Base-by-base conservation (phyloP, 345 rosid genomes). In the Eucalyptus erythrocorys region DNA sequence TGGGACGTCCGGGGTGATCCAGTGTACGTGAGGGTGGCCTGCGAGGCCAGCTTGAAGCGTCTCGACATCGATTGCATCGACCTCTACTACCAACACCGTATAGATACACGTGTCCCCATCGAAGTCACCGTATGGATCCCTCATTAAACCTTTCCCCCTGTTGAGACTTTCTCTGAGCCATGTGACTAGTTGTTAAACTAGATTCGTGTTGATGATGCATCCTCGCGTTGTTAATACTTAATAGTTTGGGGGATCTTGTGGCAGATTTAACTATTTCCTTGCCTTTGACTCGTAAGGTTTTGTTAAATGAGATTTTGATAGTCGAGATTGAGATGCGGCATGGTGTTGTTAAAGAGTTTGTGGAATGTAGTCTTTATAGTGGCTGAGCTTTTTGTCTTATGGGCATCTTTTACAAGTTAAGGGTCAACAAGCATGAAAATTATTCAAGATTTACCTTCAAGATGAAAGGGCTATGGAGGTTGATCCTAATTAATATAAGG, bases 81-180 rank as follows among this genome's bases (percentile, higher is more conserved):
- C 90, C 97, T 95, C 82, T 95, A 93, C 89, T 94, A 95, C 88
- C 96, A 94, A 88, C 96, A 95, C 87, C 90, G 95, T 10, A 89
- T 94, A 30, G 96, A 95, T 79, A 94, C 92, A 49, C 88, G 71
- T 12, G 71, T 94, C 13, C 97, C 96, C 5, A 93, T 94, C 16
- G 95, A 95, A 93, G 16, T 93, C 91, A 95, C 95, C 89, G 96
- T 95, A 91, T 30, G 88, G 34, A 57, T 13, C 42, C 81, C 68
- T 47, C 30, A 21, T 30, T 42, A 64, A n/a, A 64, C 27, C 17
- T n/a, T 85, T 87, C 16, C 21, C 34, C 80, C 43, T 49, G 14
- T 4, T 5, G 22, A 37, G 14, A 37, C 82, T 19, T 71, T 37
- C 27, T 71, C 82, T 21, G 43, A 37, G 82, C 27, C 45, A 37